Base-by-base conservation (phyloP, 129 eudicot species). In the Escallonia herrerae region DNA sequence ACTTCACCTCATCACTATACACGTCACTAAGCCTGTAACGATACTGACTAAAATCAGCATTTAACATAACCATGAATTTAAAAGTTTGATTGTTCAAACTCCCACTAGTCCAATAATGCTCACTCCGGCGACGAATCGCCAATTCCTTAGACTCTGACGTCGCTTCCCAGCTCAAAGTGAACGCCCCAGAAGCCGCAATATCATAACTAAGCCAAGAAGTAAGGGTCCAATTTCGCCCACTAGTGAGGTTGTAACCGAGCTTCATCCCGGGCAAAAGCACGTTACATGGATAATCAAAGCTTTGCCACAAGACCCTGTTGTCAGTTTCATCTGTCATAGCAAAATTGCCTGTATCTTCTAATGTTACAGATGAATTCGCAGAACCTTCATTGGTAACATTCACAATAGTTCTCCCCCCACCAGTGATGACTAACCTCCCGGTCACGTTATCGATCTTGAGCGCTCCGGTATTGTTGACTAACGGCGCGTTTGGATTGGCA, bases 211-310 rank as follows among this genome's bases (percentile, higher is more conserved):
- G 8, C 70, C 70, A 64, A 40, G 77, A 63, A 14, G n/a, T 56
- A 2, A 72, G 50, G 10, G 64, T 22, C 77, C 77, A 72, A 11
- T 64, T 72, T 9, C 48, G 62, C 47, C 60, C 58, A 39, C 62
- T 41, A 6, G 64, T 46, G 4, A 39, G 37, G 46, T 64, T 72
- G 10, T 15, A 55, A 37, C 77, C 77, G 14, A 72, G 67, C 46
- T 72, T 56, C 77, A 72, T 77, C 0, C 77, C 77, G 0, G 81
- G 81, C 22, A 77, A 49, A 60, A 71, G 81, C 10, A 42, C 49
- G 7, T 71, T 15, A 2, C 65, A 65, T 1, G 81, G 81, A 71
- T 77, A 38, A 54, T 77, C 81, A 41, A 77, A 77, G 15, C 81
- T 77, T 40, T 77, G 73, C 77, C 81, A 71, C 52, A 76, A 45